Evolutionary conservation across 2,329 filamentous ascomycete species (phyloP).

Genomic region (Botrytis byssoidea): DNA sequence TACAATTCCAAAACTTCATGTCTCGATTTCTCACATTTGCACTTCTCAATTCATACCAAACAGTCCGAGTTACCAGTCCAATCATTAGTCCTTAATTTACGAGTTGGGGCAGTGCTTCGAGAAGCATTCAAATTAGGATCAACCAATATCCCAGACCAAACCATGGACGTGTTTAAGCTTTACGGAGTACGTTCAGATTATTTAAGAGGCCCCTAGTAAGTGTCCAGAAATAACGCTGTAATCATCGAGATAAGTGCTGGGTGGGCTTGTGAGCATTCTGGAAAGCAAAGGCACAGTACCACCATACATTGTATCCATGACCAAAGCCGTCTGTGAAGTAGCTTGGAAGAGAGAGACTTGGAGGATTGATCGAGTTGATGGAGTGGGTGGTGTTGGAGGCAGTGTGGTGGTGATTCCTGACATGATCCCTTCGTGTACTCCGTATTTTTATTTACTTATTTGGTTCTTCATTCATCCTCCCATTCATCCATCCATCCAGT

Average conservation of each 20-base stretch:
- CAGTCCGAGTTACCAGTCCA: background rate
- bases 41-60: background rate
- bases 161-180: background rate
- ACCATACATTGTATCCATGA: background rate
- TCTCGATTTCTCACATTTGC: background rate
- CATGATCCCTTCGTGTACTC: background rate
- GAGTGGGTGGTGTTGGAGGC: background rate
- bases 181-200: background rate
- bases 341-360: no score
- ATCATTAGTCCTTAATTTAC: background rate
- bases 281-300: no score
- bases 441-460: no score
- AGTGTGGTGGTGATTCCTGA: background rate
- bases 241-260: background rate
- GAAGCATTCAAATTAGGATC: constrained; percentile 12
- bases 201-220: background rate
- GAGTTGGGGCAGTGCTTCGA: constrained; percentile 2
- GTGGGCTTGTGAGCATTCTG: background rate
- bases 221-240: background rate
- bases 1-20: background rate
- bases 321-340: background rate
- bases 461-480: background rate
- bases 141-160: background rate
- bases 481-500: background rate
- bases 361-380: background rate